phyloP scores from a whole-genome alignment of 495 filamentous ascomycete species.

The Aspergillus sclerotiicarbonarius region DNA sequence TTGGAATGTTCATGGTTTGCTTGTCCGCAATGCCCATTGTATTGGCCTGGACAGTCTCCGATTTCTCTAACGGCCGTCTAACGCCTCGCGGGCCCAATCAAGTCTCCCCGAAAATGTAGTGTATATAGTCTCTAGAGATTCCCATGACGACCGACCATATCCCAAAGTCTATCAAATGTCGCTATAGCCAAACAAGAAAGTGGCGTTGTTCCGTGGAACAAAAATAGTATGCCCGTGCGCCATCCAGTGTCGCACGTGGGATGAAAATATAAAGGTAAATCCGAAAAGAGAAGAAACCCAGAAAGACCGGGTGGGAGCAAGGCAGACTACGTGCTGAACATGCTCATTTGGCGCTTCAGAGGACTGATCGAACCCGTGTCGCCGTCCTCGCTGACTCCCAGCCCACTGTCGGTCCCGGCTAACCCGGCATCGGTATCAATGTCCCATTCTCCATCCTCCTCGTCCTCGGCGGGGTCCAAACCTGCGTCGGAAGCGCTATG shows the following conservation, averaged over 20 bases:
- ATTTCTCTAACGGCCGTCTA: background rate
- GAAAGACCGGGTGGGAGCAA: background rate
- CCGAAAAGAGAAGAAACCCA: background rate
- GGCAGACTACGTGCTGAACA: slow-evolving; percentile 45
- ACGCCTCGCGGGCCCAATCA: background rate
- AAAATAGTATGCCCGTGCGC: background rate
- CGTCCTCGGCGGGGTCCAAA: slow-evolving; percentile 23
- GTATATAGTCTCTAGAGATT: background rate
- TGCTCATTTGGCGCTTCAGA: slow-evolving; percentile 65
- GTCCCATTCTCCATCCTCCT: slow-evolving; percentile 58
- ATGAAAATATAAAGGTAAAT: background rate
- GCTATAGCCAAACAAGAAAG: background rate
- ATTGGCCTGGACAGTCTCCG: too few relatives aligned
- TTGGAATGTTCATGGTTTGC: too few relatives aligned
- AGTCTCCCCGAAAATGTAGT: slow-evolving; percentile 4
- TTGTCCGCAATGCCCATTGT: too few relatives aligned
- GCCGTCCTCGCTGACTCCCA: slow-evolving; percentile 59
- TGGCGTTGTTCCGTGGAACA: background rate
- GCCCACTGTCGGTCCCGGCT: slow-evolving; percentile 49
- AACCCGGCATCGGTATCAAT: slow-evolving; percentile 76
- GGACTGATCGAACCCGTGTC: slow-evolving; percentile 61
- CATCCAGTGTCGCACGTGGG: background rate
- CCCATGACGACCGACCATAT: background rate
- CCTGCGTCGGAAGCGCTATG: slow-evolving; percentile 39
- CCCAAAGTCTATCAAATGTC: slow-evolving; percentile 2